Conservation (phyloP, 23 red algal genomes). For the Gracilaria domingensis region DNA sequence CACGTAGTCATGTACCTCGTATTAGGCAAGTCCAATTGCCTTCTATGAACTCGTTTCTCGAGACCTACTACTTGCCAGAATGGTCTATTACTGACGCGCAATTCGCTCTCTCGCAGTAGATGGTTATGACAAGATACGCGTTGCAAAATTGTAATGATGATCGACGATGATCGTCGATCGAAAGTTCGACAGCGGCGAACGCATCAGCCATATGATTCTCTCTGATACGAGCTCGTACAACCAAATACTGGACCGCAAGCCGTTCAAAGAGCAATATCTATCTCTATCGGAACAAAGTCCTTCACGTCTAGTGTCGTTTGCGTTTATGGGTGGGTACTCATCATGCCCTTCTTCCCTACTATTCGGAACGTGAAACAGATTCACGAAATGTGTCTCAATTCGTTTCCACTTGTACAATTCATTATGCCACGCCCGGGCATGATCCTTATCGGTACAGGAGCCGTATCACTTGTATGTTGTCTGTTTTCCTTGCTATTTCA, state of each 20-base stretch:
- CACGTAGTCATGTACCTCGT: no score
- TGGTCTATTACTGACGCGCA: no score
- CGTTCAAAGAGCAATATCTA: conserved; percentile 37
- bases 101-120: no score
- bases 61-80: no score
- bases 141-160: no score
- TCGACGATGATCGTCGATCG: no score
- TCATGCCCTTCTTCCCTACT: conserved; percentile 65
- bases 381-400: not conserved
- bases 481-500: not conserved
- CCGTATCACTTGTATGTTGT: conserved; percentile 41
- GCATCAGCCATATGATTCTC: conserved; percentile 13
- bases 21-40: no score
- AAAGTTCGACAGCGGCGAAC: not conserved
- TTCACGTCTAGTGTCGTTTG: conserved; percentile 64
- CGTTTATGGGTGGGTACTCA: conserved; percentile 45
- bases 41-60: no score
- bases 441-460: conserved; percentile 49
- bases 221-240: conserved; percentile 15
- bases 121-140: no score
- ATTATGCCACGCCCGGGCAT: conserved; percentile 57
- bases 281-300: conserved; percentile 30
- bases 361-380: conserved; percentile 47
- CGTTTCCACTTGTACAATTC: conserved; percentile 56
- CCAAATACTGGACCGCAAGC: conserved; percentile 1